These are phyloP conservation scores for Centrapalus pauciflorus DNA, from an alignment of 129 eudicot genomes.

Conservation along the genomic window DNA sequence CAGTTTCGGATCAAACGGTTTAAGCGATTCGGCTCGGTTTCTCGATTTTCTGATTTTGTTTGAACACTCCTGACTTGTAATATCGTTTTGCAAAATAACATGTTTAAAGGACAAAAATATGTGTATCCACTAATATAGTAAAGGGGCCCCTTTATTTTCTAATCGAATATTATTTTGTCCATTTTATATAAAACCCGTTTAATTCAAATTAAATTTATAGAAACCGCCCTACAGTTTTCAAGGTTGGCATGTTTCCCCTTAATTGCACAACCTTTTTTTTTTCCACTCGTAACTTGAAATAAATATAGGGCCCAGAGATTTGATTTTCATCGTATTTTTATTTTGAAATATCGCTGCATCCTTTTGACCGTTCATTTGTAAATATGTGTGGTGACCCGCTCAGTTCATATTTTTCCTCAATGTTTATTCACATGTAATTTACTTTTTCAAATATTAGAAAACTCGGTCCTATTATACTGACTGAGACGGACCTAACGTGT, in stretches of 20 bases:
- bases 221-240: slow-evolving; percentile 11
- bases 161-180: background rate
- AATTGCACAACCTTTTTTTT: background rate
- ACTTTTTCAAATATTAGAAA: too few relatives aligned
- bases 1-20: too few relatives aligned
- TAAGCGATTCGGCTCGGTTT: too few relatives aligned
- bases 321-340: background rate
- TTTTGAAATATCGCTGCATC: background rate
- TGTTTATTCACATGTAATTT: too few relatives aligned
- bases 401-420: too few relatives aligned
- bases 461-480: too few relatives aligned
- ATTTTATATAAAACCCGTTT: background rate
- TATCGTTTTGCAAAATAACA: background rate
- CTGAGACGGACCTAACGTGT: too few relatives aligned
- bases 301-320: slow-evolving; percentile 4
- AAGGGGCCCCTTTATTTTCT: background rate
- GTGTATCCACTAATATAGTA: background rate
- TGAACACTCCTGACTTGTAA: too few relatives aligned
- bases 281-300: background rate
- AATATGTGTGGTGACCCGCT: background rate
- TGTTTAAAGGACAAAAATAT: background rate
- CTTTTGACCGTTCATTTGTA: slow-evolving; percentile 12
- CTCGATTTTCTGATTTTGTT: too few relatives aligned
- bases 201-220: background rate
- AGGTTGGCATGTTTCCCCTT: slow-evolving; percentile 14